A percentile compares a stretch with the other conserved stretches of the same genome.
Conservation (phyloP, 2,329 filamentous ascomycete genomes). For the Fusarium chaquense region DNA sequence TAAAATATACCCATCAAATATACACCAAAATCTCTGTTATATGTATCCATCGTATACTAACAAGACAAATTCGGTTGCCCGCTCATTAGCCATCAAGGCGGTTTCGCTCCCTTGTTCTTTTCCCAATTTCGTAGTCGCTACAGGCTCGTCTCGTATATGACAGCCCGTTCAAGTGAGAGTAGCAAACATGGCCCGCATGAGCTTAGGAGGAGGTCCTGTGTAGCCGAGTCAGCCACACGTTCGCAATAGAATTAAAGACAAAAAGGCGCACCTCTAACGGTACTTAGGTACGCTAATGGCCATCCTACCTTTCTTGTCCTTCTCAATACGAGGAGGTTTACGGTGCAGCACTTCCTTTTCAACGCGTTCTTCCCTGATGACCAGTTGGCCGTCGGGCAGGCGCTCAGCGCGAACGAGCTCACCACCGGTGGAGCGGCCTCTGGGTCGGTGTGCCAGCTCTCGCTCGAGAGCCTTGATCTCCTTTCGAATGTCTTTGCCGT, state of each 20-base stretch:
- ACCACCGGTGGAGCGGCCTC: slow-evolving; percentile 57
- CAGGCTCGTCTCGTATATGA: background rate
- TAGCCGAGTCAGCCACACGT: slow-evolving; percentile 50
- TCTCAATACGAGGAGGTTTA: slow-evolving; percentile 78
- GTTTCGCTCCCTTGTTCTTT: slow-evolving; percentile 10
- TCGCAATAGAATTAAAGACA: slow-evolving; percentile 32
- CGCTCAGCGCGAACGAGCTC: slow-evolving; percentile 69
- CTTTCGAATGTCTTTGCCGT: slow-evolving; percentile 74
- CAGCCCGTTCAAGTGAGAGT: slow-evolving; percentile 69
- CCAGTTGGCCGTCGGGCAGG: slow-evolving; percentile 70
- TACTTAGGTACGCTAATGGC: slow-evolving; percentile 83
- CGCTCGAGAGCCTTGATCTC: slow-evolving; percentile 79
- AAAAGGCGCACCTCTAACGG: slow-evolving; percentile 66
- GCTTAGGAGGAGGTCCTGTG: slow-evolving; percentile 71
- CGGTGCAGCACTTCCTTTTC: slow-evolving; percentile 66
- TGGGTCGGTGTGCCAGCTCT: slow-evolving; percentile 54
- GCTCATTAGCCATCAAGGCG: slow-evolving; percentile 18
- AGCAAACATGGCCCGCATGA: slow-evolving; percentile 77
- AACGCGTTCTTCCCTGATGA: slow-evolving; percentile 72
- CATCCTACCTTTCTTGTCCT: slow-evolving; percentile 97
- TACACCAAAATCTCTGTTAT: slow-evolving; percentile 11
- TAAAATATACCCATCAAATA: slow-evolving; percentile 13
- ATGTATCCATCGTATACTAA: slow-evolving; percentile 26
- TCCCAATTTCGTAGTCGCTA: slow-evolving; percentile 22
- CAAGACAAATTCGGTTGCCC: slow-evolving; percentile 15